Evolutionary conservation across 2,329 filamentous ascomycete genomes (phyloP), one percentile per base, ranked within the genome.

Genomic region (Diaporthe citrichinensis): DNA sequence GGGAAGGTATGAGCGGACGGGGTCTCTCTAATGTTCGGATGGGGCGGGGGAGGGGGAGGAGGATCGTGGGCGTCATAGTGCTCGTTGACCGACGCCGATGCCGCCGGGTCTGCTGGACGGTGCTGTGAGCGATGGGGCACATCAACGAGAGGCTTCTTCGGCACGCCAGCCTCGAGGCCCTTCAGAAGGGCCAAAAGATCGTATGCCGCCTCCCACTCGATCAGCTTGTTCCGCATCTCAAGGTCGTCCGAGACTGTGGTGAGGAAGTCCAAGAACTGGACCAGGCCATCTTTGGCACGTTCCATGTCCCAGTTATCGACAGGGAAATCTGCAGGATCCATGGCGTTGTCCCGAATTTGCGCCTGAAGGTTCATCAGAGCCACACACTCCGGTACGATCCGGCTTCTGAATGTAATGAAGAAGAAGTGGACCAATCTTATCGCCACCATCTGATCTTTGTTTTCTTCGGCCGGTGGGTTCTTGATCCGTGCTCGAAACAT

Each of bases 241-340:
- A 93, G 90, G 80, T 96, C 94, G 81, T 98, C 96, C 0, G 95
- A 95, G 39, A 98, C 91, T 0, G 97, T 96, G 23, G 94, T 95
- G 72, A 98, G 94, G 82, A 98, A 98, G 80, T 98, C 96, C 2
- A 98, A 91, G 81, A 98, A 98, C 83, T 98, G 96, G 71, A 96
- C 95, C 1, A 98, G 91, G 0, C 96, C 96, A 81, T 98, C 96
- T 83, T 98, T 98, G 75, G 97, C 96, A 20, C 96, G 92, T 83
- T 98, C 96, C 94, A 98, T 98, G 80, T 98, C 96, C 96, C 96
- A 98, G 62, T 95, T 90, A 80, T 98, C 97, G 2, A 98, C 92
- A 0, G 96, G 96, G 80, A 98, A 98, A 80, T 98, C 96, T 77
- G 94, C 92, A 0, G 95, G 92, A 76, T 96, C 91, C 23, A 93